Conservation (phyloP, 208 protist genomes). For the Acanthamoeba lenticulata region DNA sequence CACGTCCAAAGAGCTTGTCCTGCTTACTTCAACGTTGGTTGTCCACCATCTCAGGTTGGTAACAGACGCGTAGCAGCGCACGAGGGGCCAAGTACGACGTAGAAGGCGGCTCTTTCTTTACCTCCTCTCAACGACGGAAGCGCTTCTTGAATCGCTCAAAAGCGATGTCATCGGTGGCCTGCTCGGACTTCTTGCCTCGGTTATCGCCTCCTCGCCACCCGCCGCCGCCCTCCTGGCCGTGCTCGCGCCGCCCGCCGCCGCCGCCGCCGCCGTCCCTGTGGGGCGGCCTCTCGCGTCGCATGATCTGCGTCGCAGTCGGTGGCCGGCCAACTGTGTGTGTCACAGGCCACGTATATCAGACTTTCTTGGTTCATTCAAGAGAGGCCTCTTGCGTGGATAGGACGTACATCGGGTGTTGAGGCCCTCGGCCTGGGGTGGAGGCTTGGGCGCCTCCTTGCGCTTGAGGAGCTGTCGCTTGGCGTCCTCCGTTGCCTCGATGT, state of each 20-base stretch:
- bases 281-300: not conserved
- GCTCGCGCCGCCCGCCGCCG: not conserved
- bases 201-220: not conserved
- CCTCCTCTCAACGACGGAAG: not conserved
- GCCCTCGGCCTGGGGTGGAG: not conserved
- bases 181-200: not conserved
- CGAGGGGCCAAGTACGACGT: no score
- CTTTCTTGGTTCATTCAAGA: no score
- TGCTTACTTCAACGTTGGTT: no score
- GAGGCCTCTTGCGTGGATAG: no score
- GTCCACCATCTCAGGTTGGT: no score
- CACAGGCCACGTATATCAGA: no score
- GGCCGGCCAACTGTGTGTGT: slow-evolving; percentile 10
- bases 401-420: slow-evolving; percentile 38
- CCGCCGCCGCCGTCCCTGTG: not conserved
- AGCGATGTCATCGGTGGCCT: slow-evolving; percentile 37
- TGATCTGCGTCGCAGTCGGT: not conserved
- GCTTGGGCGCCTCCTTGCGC: not conserved
- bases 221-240: not conserved
- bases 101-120: no score
- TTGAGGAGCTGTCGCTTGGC: slow-evolving; percentile 18
- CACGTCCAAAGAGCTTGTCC: no score
- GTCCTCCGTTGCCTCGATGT: slow-evolving; percentile 40
- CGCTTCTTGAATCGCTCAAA: slow-evolving; percentile 56
- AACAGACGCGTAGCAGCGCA: no score